A percentile compares a stretch with the other conserved stretches of the same genome.
These are phyloP conservation scores for Backusella luteola DNA, from an alignment of 192 early-diverging fungal genomes.

Conservation along the genomic window DNA sequence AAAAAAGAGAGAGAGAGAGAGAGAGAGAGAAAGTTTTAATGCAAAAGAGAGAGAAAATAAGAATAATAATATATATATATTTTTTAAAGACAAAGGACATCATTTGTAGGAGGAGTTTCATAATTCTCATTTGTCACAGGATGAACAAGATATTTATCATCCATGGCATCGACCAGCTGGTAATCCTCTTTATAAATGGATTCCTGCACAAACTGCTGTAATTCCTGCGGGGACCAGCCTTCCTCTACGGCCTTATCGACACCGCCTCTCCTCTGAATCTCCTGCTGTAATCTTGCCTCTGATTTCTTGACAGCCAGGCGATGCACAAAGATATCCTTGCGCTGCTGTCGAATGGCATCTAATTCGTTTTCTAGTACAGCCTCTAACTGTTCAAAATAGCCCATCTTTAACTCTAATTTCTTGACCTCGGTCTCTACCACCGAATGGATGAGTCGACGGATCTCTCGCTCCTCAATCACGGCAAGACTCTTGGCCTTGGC, in stretches of 20 bases:
- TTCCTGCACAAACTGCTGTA: slow-evolving; percentile 21
- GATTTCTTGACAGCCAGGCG: slow-evolving; percentile 58
- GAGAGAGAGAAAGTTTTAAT: neutral
- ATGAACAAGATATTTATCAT: neutral
- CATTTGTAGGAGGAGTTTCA: neutral
- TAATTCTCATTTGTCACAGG: neutral
- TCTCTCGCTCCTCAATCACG: slow-evolving; percentile 83
- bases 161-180: slow-evolving; percentile 9
- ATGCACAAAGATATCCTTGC: slow-evolving; percentile 59
- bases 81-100: slow-evolving; percentile 6
- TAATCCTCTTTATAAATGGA: slow-evolving; percentile 24
- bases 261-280: slow-evolving; percentile 24
- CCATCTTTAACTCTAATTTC: slow-evolving; percentile 91
- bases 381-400: slow-evolving; percentile 92
- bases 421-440: slow-evolving; percentile 85
- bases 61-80: neutral
- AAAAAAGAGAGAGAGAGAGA: no score
- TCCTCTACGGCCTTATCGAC: slow-evolving; percentile 19
- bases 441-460: slow-evolving; percentile 74
- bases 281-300: slow-evolving; percentile 40
- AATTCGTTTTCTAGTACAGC: slow-evolving; percentile 85
- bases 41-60: neutral
- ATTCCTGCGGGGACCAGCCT: slow-evolving; percentile 21
- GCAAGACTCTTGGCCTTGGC: slow-evolving; percentile 86
- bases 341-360: slow-evolving; percentile 71